Evolutionary conservation across 2,329 filamentous ascomycete genomes (phyloP).

Genomic region (Aspergillus neoniger): DNA sequence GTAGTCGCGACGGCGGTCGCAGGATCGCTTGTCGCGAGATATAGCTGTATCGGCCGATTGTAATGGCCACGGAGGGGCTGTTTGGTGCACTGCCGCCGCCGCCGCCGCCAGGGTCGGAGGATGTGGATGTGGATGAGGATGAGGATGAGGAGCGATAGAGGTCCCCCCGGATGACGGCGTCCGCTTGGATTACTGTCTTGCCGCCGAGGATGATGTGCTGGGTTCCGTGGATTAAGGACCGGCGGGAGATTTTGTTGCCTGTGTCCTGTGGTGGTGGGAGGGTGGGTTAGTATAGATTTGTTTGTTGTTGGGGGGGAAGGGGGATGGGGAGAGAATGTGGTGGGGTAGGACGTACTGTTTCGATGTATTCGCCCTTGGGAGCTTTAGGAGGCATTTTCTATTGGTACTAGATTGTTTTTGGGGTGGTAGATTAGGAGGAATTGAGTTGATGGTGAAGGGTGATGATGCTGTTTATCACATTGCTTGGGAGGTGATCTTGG

Average conservation of each 20-base stretch:
- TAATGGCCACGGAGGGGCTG: conserved; percentile 60
- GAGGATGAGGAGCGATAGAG: conserved; percentile 59
- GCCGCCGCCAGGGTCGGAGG: conserved; percentile 28
- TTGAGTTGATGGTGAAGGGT: neutral
- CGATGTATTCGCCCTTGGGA: conserved; percentile 90
- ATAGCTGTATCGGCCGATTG: conserved; percentile 89
- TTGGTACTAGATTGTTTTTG: neutral
- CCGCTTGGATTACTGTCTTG: conserved; percentile 92
- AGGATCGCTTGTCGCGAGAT: conserved; percentile 76
- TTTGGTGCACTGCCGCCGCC: conserved; percentile 31
- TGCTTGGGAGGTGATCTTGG: neutral
- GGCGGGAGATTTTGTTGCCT: conserved; percentile 96
- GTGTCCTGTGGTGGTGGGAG: conserved; percentile 67
- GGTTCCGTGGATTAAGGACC: conserved; percentile 87
- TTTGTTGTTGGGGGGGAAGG: neutral
- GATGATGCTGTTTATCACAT: neutral
- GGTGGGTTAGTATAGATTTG: conserved; percentile 7
- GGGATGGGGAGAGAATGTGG: neutral
- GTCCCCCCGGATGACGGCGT: conserved; percentile 91
- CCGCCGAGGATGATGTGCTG: conserved; percentile 98
- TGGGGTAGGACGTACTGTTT: conserved; percentile 66
- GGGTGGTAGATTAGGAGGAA: neutral
- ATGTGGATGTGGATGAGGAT: conserved; percentile 31
- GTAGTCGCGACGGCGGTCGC: conserved; percentile 78
- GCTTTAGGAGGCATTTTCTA: conserved; percentile 74